A percentile compares a stretch with the other conserved stretches of the same genome.
Conservation (phyloP, 441 rosid species). For the Adansonia gregorii region DNA sequence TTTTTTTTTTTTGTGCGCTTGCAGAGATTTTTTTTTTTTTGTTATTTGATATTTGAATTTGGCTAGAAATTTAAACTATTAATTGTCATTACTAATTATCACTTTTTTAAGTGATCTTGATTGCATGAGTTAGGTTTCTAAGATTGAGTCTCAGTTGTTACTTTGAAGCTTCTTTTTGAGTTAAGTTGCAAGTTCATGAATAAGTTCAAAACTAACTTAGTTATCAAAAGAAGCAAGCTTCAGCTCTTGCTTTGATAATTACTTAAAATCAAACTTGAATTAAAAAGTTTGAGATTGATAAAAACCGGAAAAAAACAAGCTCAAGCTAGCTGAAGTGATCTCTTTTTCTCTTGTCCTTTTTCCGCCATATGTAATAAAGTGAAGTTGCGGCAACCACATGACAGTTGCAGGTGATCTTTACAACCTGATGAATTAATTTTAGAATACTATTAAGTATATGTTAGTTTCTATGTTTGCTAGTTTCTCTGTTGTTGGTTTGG, state of each 20-base stretch:
- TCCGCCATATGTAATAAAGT: background rate
- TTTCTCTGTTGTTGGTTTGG: background rate
- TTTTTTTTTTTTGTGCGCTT: background rate
- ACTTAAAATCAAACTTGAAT: background rate
- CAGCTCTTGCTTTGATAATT: background rate
- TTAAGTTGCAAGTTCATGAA: background rate
- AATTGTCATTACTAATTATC: slow-evolving; percentile 1
- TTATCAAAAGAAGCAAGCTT: slow-evolving; percentile 1
- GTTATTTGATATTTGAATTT: background rate
- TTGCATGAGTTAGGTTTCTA: background rate
- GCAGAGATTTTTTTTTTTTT: background rate
- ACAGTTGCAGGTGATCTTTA: background rate
- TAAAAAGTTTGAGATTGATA: background rate
- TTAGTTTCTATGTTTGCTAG: background rate
- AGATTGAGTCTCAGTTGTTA: background rate
- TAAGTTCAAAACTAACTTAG: background rate
- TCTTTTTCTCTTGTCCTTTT: background rate
- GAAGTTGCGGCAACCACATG: background rate
- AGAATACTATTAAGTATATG: background rate
- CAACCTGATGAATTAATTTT: background rate
- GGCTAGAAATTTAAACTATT: background rate
- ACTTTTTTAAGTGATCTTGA: background rate
- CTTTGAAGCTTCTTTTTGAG: background rate
- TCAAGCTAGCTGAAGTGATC: background rate
- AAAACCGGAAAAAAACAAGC: background rate